Base-by-base conservation (phyloP, 129 eudicot genomes). In the Flaveria robusta region DNA sequence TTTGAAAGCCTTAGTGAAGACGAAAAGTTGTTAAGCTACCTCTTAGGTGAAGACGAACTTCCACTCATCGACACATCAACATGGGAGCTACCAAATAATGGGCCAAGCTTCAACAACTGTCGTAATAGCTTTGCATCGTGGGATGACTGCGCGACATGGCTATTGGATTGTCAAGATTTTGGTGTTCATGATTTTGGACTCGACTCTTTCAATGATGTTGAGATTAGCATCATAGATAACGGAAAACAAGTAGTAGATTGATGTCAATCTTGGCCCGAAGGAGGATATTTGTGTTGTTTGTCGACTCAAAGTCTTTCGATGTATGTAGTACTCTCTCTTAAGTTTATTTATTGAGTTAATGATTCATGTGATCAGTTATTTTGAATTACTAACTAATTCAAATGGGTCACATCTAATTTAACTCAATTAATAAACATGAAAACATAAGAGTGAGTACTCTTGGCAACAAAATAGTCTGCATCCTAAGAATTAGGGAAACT, bases 91-190 rank as follows among this genome's bases (percentile, higher is more conserved):
- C 88, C 86, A 70, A 65, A 68, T 26, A 43, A 41, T 6, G 63
- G 49, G 5, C 47, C 74, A 3, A 51, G 50, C 71, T 66, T 71
- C 56, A 34, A 77, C 59, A 50, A 55, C 16, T 20, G 24, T 54
- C 31, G 42, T 51, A 73, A 50, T 16, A 69, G 56, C 10, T 65
- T 79, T 42, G 77, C 89, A 4, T 74, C 81, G 0, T 85, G 89
- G 92, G 96, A 91, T 6, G 90, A 88, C 34, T 76, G 87, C 52
- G 79, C 84, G 3, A 59, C 77, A 14, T 87, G 90, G 97, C 77
- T 91, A 66, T 52, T 91, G 81, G 96, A 91, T 65, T 88, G 95
- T 68, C 92, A 86, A 51, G 97, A 91, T 78, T 88, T 91, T 54
- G 95, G 97, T 7, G 72, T 88, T 55, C 87, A 86, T 43, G 97